These are phyloP conservation scores for Nyctanthes arbortristis DNA, from an alignment of 257 asterid genomes.

Conservation along the genomic window DNA sequence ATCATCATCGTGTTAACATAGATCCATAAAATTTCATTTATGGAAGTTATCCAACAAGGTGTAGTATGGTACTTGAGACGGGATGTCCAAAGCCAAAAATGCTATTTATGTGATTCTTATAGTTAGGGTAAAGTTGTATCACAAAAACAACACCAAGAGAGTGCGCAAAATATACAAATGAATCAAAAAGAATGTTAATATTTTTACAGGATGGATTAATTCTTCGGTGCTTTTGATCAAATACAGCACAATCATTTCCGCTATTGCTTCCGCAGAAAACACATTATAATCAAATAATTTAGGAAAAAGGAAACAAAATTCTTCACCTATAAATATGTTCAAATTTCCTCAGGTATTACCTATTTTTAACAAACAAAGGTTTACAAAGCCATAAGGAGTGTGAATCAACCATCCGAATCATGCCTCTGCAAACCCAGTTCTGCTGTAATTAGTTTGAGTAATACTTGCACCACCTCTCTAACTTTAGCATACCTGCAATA, in stretches of 20 bases:
- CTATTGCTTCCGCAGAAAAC: background rate
- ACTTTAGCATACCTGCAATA: conserved; percentile 75
- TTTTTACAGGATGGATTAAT: background rate
- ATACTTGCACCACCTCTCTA: conserved; percentile 77
- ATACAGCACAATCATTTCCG: background rate
- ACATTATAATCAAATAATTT: background rate
- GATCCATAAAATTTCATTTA: too few relatives aligned
- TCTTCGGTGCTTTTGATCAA: background rate
- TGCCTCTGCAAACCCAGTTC: conserved; percentile 75
- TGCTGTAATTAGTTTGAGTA: conserved; percentile 62
- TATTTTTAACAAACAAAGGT: background rate
- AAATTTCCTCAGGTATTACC: background rate
- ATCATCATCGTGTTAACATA: too few relatives aligned
- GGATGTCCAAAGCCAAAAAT: too few relatives aligned
- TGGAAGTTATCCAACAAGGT: too few relatives aligned
- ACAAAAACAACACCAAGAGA: too few relatives aligned
- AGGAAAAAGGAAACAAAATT: background rate
- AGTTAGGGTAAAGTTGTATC: too few relatives aligned
- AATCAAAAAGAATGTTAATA: background rate
- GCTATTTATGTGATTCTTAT: too few relatives aligned
- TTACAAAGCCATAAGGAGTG: background rate
- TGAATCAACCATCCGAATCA: conserved; percentile 31
- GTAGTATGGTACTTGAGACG: too few relatives aligned
- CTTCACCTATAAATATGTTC: background rate
- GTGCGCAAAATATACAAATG: background rate